Evolutionary conservation across 768 basidiomycete species (phyloP), one percentile per base, ranked within the genome.

Genomic region (Termitomyces sp.): DNA sequence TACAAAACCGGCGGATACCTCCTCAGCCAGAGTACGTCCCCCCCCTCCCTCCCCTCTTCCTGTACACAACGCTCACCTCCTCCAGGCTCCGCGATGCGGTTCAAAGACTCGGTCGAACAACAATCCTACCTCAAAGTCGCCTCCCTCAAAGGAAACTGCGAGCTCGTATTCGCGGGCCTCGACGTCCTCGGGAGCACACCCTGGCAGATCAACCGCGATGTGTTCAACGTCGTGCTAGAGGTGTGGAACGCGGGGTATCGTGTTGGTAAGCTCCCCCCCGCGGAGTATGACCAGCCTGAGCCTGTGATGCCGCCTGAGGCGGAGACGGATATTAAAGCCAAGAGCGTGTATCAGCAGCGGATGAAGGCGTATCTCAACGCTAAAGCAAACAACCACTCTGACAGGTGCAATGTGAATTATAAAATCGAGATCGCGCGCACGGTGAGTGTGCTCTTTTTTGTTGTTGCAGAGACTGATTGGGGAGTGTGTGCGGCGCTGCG

Each of bases 341-440:
- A 75, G 70, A 81, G 64, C 44, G 64, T 83, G 16, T 88, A 85
- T 67, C 66, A 86, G 16, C 74, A 77, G 57, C 77, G 84, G 26
- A 75, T 87, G 63, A 87, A 82, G 68, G 64, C 68, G 32, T 83
- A 82, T 68, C 69, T 76, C 9, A 80, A 87, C 60, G 71, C 67
- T 23, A 91, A 86, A 72, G 86, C 88, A 20, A 88, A 85, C 67
- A 93, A 92, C 64, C 95, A 97, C 71, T 92, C 91, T 3, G 92
- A 95, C 47, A 80, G 96, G 46, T 98, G 96, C 71, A 91, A 80
- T 68, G 86, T 95, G 50, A 98, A 98, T 70, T 98, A 98, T 73
- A 96, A 95, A 71, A 86, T 99, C 58, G 96, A 98, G 74, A 96
- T 98, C 66, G 95, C 94, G 9, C 82, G 91, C 53, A 87, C 95